Conservation (phyloP, 2,329 filamentous ascomycete genomes). For the Clarireedia homoeocarpa region DNA sequence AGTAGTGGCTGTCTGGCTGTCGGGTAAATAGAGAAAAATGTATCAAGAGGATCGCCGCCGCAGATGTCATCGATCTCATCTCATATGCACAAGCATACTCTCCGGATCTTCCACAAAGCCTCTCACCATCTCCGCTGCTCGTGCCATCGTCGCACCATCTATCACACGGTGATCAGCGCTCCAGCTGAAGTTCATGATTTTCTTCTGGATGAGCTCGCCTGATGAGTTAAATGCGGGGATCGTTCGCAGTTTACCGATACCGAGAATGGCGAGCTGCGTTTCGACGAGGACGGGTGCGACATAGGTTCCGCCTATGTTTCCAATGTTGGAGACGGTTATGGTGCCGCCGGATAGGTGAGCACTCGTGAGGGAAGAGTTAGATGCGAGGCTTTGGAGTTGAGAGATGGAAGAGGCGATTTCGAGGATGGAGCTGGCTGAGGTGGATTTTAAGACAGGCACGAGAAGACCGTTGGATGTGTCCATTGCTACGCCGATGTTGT, state of each 20-base stretch:
- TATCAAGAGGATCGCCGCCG: neutral
- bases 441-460: slow-evolving; percentile 85
- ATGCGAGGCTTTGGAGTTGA: slow-evolving; percentile 65
- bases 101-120: slow-evolving; percentile 77
- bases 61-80: no score
- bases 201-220: slow-evolving; percentile 57
- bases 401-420: slow-evolving; percentile 70
- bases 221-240: slow-evolving; percentile 67
- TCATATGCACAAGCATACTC: slow-evolving; percentile 75
- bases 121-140: slow-evolving; percentile 76
- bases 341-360: slow-evolving; percentile 78
- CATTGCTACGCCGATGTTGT: slow-evolving; percentile 95
- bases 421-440: slow-evolving; percentile 67
- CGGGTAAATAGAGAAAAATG: neutral
- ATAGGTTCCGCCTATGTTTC: slow-evolving; percentile 87
- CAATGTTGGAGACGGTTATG: slow-evolving; percentile 94
- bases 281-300: slow-evolving; percentile 87
- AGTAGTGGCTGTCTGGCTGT: neutral
- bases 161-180: slow-evolving; percentile 91
- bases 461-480: slow-evolving; percentile 84
- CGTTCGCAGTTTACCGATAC: slow-evolving; percentile 71
- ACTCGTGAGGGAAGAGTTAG: slow-evolving; percentile 64
- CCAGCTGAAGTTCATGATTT: slow-evolving; percentile 90
- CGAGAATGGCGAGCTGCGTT: slow-evolving; percentile 85
- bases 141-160: slow-evolving; percentile 89